Percentiles rank a stretch among this genome's conserved stretches.
Conservation (phyloP, 495 filamentous ascomycete species). For the Hypoxylon perforatum region DNA sequence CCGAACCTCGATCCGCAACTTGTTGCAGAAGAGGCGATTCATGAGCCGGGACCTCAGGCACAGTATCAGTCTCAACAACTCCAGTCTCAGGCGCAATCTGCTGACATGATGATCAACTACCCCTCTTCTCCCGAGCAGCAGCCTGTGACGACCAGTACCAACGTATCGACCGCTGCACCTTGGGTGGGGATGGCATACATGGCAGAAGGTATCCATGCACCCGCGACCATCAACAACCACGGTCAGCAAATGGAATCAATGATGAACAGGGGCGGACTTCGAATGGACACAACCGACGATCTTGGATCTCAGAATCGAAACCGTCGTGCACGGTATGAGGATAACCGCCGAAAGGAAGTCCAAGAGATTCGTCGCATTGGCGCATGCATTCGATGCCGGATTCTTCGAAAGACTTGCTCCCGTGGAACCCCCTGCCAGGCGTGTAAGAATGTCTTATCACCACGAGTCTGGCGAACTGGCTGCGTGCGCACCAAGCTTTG, state of each 20-base stretch:
- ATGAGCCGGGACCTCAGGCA: conserved; percentile 30
- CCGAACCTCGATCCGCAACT: conserved; percentile 57
- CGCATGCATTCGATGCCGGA: conserved; percentile 86
- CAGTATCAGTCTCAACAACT: conserved; percentile 1
- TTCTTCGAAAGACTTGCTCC: conserved; percentile 88
- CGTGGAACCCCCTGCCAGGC: conserved; percentile 82
- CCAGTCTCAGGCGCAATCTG: conserved; percentile 17
- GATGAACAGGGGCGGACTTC: conserved; percentile 54
- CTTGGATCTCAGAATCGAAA: conserved; percentile 51
- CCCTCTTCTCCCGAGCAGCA: conserved; percentile 30
- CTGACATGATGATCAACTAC: conserved; percentile 44
- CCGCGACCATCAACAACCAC: conserved; percentile 42
- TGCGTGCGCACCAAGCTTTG: conserved; percentile 81
- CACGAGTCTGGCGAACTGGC: conserved; percentile 81
- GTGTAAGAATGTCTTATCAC: conserved; percentile 80
- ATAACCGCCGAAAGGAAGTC: conserved; percentile 77
- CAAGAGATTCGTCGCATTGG: conserved; percentile 82
- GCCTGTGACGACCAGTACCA: not conserved
- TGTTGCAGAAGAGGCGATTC: conserved; percentile 49
- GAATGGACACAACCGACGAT: conserved; percentile 49
- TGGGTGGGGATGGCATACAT: conserved; percentile 60
- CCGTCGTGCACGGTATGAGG: conserved; percentile 73
- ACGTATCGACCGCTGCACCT: conserved; percentile 33
- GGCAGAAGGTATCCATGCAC: conserved; percentile 46
- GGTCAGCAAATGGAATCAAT: conserved; percentile 33